Base-by-base conservation (phyloP, 306 rosid genomes). In the Canavalia ensiformis region DNA sequence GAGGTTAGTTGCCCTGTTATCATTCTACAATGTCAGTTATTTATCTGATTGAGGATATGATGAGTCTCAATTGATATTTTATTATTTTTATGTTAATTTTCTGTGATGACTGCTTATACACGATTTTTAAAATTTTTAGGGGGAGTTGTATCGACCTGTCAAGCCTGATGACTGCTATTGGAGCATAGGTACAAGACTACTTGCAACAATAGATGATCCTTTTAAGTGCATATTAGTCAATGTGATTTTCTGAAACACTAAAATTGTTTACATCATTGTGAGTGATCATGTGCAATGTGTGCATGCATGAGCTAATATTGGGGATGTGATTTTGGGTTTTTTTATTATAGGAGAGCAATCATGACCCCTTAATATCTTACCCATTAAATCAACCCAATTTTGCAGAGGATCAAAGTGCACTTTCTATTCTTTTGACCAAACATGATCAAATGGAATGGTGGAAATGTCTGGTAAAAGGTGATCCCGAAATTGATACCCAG, bases 371-470 rank as follows among this genome's bases (percentile, higher is more conserved):
- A 28, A 25, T 66, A 60, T 84, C 37, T 65, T 46, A 46, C 45
- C 28, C 49, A 2, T 60, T 33, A 49, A 56, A 11, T 60, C 8
- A 11, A 81, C 35, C 42, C 13, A 42, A 57, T 86, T 33, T 81
- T 90, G 70, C 95, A 96, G 98, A 96, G 98, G 99, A 96, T 82
- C 97, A 94, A 76, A 90, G 68, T 65, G 35, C 87, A 11, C 0
- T 96, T 76, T 89, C 97, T 59, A 89, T 96, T 84, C 98, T 96
- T 49, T 87, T 96, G 87, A 96, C 99, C 74, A 96, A 96, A 87
- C 97, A 88, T 57, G 90, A 96, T 83, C 97, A 94, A 84, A 89
- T 96, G 98, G 97, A 91, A 73, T 96, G 99, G 99, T 96, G 99
- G 99, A 96, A 90, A 78, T 81, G 85, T 84, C 60, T 96, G 65